Evolutionary conservation across 495 filamentous ascomycete species (phyloP).

Genomic region (Lindgomyces ingoldianus): DNA sequence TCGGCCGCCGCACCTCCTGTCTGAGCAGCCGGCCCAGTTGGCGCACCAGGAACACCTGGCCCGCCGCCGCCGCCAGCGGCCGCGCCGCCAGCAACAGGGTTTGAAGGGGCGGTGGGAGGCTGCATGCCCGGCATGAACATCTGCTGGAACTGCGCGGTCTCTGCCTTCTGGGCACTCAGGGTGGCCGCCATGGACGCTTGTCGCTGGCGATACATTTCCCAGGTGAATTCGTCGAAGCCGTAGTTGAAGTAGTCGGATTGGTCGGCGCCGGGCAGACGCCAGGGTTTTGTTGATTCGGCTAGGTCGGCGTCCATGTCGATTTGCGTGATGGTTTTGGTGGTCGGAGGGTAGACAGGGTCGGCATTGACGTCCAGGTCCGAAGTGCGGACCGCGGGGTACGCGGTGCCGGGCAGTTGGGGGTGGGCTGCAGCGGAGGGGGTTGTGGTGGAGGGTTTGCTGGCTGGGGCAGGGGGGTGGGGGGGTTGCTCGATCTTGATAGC

Average conservation of each 20-base stretch:
- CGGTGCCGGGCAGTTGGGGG: conserved; percentile 55
- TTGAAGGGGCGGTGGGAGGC: conserved; percentile 70
- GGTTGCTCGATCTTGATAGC: conserved; percentile 33
- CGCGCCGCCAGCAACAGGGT: conserved; percentile 57
- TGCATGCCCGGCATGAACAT: conserved; percentile 65
- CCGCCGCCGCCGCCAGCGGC: conserved; percentile 41
- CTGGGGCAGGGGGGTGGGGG: conserved; percentile 10
- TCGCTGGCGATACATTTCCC: conserved; percentile 90
- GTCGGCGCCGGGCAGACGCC: conserved; percentile 94
- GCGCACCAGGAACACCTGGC: conserved; percentile 16
- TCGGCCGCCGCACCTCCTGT: conserved; percentile 31
- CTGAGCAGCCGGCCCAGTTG: conserved; percentile 24
- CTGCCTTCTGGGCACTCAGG: conserved; percentile 74
- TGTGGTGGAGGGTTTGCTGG: conserved; percentile 31
- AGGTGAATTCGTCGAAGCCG: conserved; percentile 98
- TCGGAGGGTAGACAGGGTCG: conserved; percentile 59
- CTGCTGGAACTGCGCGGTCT: conserved; percentile 85
- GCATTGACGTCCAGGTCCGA: conserved; percentile 82
- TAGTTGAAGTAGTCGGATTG: conserved; percentile 99
- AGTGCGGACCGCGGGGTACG: conserved; percentile 65
- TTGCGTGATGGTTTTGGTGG: conserved; percentile 52
- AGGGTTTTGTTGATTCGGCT: conserved; percentile 83
- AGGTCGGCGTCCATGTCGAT: conserved; percentile 78
- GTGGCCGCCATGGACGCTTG: conserved; percentile 76
- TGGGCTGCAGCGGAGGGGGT: conserved; percentile 21